Evolutionary conservation across 257 asterid species (phyloP).

Genomic region (Salvia splendens): DNA sequence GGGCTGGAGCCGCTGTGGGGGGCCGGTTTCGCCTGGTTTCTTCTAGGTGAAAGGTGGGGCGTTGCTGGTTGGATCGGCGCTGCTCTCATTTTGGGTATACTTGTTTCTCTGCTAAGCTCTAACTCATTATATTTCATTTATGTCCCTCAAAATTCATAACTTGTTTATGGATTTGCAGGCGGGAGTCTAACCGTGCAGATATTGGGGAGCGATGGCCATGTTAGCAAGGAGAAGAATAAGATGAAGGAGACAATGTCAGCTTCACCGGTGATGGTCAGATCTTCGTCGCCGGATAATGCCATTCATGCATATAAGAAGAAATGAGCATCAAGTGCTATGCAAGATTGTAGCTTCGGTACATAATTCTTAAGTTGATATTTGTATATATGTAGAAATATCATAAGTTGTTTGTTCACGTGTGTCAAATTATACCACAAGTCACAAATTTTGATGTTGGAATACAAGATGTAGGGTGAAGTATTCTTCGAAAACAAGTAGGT

Average conservation of each 20-base stretch:
- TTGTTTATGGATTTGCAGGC: constrained; percentile 43
- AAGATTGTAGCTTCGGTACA: no score
- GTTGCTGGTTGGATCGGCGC: constrained; percentile 75
- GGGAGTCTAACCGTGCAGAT: constrained; percentile 62
- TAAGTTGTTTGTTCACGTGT: no score
- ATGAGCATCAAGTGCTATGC: constrained; percentile 19
- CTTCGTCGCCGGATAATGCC: constrained; percentile 33
- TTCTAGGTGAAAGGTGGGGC: constrained; percentile 79
- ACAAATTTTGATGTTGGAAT: no score
- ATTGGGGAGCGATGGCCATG: constrained; percentile 34
- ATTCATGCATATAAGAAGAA: constrained; percentile 43
- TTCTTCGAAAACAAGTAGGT: no score
- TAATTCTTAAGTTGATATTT: no score
- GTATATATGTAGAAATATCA: no score
- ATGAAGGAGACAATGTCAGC: constrained; percentile 36
- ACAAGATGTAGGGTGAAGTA: no score
- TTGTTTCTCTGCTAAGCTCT: background rate
- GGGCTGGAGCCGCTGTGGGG: constrained; percentile 87
- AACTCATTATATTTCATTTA: no score
- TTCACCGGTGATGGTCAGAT: constrained; percentile 45
- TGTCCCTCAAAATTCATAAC: no score
- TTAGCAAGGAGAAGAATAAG: constrained; percentile 23
- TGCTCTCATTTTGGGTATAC: constrained; percentile 57
- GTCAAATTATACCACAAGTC: no score
- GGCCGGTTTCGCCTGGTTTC: constrained; percentile 78